Conservation (phyloP, 2,329 filamentous ascomycete genomes). For the Ophiocordyceps sinensis region DNA sequence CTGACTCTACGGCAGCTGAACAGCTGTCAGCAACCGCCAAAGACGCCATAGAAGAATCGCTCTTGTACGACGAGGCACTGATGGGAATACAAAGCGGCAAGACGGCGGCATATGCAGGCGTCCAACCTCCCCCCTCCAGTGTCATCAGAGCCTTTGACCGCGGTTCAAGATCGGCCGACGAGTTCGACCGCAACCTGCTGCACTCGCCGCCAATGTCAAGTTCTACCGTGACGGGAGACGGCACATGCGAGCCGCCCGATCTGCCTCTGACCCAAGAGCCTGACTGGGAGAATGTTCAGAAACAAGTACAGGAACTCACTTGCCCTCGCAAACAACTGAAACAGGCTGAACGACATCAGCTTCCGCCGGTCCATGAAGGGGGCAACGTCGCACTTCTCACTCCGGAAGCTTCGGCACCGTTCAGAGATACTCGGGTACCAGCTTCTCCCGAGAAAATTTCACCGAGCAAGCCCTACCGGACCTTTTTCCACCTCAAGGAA, state of each 20-base stretch:
- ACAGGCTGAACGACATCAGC: neutral
- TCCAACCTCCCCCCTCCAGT: constrained; percentile 13
- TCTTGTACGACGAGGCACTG: neutral
- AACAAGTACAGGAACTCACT: neutral
- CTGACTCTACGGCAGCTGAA: neutral
- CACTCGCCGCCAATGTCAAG: constrained; percentile 14
- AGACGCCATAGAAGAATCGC: neutral
- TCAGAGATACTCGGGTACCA: neutral
- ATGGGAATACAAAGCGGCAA: neutral
- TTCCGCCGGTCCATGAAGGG: constrained; percentile 1
- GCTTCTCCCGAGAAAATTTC: neutral
- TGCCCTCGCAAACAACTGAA: neutral
- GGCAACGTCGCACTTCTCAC: neutral
- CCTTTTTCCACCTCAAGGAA: constrained; percentile 51
- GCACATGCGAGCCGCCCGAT: neutral
- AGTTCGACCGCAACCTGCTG: constrained; percentile 22
- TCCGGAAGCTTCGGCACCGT: neutral
- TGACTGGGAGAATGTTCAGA: constrained; percentile 23
- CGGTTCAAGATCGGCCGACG: constrained; percentile 17
- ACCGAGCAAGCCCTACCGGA: constrained; percentile 14
- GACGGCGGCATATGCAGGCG: neutral
- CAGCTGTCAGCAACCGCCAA: neutral
- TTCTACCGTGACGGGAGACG: constrained; percentile 2
- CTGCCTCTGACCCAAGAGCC: constrained; percentile 20
- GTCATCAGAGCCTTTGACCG: constrained; percentile 16